Evolutionary conservation across 768 basidiomycete species (phyloP).

Genomic region (Pleurotus djamor): DNA sequence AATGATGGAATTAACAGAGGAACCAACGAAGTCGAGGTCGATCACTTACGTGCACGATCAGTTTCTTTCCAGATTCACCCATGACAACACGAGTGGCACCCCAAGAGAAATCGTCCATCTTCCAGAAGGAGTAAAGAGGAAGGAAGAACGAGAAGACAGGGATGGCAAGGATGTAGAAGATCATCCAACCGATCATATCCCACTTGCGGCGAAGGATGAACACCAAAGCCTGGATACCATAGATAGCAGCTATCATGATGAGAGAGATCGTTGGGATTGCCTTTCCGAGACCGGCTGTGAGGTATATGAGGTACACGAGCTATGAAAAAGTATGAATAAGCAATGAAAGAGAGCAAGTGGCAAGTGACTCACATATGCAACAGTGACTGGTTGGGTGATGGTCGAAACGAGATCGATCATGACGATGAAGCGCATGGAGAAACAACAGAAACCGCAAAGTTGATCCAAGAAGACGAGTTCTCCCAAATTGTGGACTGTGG

Average conservation of each 20-base stretch:
- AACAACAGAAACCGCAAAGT: constrained; percentile 96
- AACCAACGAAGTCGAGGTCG: neutral
- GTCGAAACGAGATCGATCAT: constrained; percentile 95
- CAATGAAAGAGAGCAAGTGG: constrained; percentile 5
- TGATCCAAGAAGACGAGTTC: constrained; percentile 91
- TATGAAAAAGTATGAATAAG: constrained; percentile 26
- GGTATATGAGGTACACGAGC: constrained; percentile 88
- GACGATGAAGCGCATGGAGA: constrained; percentile 98
- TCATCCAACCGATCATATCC: constrained; percentile 99
- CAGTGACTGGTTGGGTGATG: constrained; percentile 80
- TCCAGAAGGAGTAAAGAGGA: constrained; percentile 95
- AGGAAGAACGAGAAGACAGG: constrained; percentile 93
- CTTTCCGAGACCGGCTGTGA: constrained; percentile 65
- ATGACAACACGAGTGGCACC: constrained; percentile 90
- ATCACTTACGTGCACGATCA: constrained; percentile 83
- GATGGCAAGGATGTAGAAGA: constrained; percentile 94
- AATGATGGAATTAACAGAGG: constrained; percentile 8
- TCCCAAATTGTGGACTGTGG: constrained; percentile 94
- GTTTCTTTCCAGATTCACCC: constrained; percentile 93
- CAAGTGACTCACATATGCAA: constrained; percentile 73
- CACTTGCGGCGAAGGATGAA: constrained; percentile 93
- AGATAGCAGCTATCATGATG: constrained; percentile 91
- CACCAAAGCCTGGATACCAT: constrained; percentile 90
- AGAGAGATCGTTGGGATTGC: constrained; percentile 79
- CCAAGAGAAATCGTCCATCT: constrained; percentile 98